Evolutionary conservation across 192 early-diverging fungal species (phyloP).

Genomic region (Linnemannia hyalina): DNA sequence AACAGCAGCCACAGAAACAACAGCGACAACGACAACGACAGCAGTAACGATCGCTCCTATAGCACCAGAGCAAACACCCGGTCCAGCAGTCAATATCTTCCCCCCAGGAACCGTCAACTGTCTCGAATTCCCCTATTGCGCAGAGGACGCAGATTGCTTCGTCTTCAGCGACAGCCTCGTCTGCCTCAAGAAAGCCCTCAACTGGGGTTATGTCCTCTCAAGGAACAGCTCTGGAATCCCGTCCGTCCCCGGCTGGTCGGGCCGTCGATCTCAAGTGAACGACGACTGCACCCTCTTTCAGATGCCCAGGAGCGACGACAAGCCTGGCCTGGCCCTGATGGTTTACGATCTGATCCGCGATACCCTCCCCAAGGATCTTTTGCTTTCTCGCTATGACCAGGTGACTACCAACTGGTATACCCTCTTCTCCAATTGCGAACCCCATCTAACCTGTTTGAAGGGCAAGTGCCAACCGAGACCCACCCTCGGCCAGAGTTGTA

Average conservation of each 20-base stretch:
- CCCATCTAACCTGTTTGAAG: conserved; percentile 26
- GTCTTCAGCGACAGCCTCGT: conserved; percentile 44
- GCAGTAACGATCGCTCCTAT: neutral
- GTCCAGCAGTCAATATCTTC: conserved; percentile 19
- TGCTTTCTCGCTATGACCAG: conserved; percentile 36
- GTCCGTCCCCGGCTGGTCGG: conserved; percentile 44
- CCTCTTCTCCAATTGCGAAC: conserved; percentile 49
- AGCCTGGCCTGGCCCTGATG: conserved; percentile 35
- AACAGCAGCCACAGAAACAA: neutral
- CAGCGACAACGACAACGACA: neutral
- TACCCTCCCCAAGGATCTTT: conserved; percentile 29
- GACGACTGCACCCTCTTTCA: conserved; percentile 36
- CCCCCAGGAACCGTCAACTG: conserved; percentile 40
- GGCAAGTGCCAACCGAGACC: conserved; percentile 41
- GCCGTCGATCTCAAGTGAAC: conserved; percentile 25
- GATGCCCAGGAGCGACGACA: conserved; percentile 28
- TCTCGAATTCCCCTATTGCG: conserved; percentile 10
- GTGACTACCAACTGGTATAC: conserved; percentile 41
- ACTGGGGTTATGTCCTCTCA: conserved; percentile 51
- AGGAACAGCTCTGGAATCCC: conserved; percentile 38
- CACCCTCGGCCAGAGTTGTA: conserved; percentile 30
- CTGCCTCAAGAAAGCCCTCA: conserved; percentile 25
- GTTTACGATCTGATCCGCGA: conserved; percentile 49
- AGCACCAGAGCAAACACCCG: conserved; percentile 15
- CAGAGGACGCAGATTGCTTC: conserved; percentile 30